Evolutionary conservation across 2,329 filamentous ascomycete genomes (phyloP), one percentile per base, ranked within the genome.

Genomic region (Trichoderma sp.): DNA sequence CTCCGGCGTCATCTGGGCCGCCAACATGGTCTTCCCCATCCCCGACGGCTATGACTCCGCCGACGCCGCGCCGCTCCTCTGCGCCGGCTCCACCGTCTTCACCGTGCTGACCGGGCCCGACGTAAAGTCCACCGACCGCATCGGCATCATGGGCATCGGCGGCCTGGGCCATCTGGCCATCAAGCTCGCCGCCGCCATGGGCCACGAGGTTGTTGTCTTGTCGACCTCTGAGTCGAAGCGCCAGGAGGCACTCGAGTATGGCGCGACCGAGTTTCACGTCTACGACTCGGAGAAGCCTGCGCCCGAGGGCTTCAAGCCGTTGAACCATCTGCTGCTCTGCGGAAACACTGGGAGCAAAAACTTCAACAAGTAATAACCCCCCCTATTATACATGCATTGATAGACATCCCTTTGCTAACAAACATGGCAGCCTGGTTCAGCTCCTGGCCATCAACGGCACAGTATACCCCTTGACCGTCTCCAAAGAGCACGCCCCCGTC

Each of bases 121-220:
- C 3, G 58, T 60, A 39, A 60, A 60, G 30, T 60, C 58, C 2
- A 60, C 58, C 2, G 58, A 60, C 14, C 58, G 58, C 18, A 49
- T 60, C 46, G 58, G 58, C n/a, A 32, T 60, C 58, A 60, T 60
- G 58, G 58, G 58, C 8, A 28, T 60, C 26, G 58, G 58, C n/a
- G 58, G 58, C 58, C 58, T 60, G 7, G 58, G 58, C 4, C 58
- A 60, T 26, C 46, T 60, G n/a, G 58, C 58, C 58, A 60, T 60
- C 58, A 60, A 60, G 21, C 58, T 60, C 6, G 37, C 58, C 28
- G 58, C 58, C 21, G 39, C 58, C n/a, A 60, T 60, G 58, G 58
- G 58, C 11, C 58, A 60, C 37, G 58, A 60, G 3, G 58, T 60
- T 4, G 58, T 60, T 5, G 58, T 18, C 30, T 26, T 60, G 7